These are phyloP conservation scores for Penicillium palitans DNA, from an alignment of 2,329 filamentous ascomycete species.

Conservation along the genomic window DNA sequence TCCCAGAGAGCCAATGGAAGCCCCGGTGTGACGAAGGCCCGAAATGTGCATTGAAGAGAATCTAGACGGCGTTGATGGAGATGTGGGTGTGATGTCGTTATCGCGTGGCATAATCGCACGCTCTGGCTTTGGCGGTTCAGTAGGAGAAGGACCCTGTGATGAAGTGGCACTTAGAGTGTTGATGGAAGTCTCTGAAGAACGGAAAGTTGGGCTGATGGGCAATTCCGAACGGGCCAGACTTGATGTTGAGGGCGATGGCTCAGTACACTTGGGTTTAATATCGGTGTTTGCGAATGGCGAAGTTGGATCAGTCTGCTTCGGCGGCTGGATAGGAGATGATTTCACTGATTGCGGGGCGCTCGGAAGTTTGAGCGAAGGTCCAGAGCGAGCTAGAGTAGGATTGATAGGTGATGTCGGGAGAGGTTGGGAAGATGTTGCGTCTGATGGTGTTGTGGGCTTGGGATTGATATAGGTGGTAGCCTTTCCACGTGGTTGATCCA, in stretches of 20 bases:
- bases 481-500: not conserved
- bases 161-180: not conserved
- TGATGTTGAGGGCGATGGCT: constrained; percentile 4
- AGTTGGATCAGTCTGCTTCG: not conserved
- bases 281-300: not conserved
- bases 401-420: constrained; percentile 38
- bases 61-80: not conserved
- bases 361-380: not conserved
- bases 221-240: constrained; percentile 14
- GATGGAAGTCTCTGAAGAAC: not conserved
- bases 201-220: constrained; percentile 15
- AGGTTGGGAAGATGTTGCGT: constrained; percentile 28
- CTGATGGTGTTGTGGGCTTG: not conserved
- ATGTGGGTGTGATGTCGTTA: not conserved
- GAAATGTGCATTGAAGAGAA: constrained; percentile 4
- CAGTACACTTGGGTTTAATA: not conserved
- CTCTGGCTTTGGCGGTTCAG: not conserved
- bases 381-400: constrained; percentile 21
- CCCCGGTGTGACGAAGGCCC: not conserved
- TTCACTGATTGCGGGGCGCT: not conserved
- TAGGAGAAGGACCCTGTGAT: not conserved
- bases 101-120: not conserved
- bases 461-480: not conserved
- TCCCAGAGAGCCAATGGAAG: constrained; percentile 1
- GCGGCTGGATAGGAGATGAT: not conserved